Base-by-base conservation (phyloP, 2,329 filamentous ascomycete genomes). In the Ceratocystis diversiconidia region DNA sequence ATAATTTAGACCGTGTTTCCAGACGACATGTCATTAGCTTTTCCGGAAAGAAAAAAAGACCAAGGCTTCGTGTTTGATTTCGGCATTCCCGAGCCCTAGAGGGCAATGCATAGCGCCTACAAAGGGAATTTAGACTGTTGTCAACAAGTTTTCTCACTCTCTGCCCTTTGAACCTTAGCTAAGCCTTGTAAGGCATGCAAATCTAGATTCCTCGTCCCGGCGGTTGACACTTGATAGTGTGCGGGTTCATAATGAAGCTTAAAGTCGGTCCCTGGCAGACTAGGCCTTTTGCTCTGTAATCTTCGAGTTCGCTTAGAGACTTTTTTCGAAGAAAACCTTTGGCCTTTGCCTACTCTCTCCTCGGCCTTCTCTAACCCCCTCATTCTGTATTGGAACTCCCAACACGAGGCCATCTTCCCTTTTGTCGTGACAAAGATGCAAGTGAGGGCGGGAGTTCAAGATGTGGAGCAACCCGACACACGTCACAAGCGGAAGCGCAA, bases 161-260 rank as follows among this genome's bases (percentile, higher is more conserved):
- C 32, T 28, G 19, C 55, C 55, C 55, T 36, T 59, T 32, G 55
- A 30, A 28, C 15, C 8, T 19, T 59, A 10, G 55, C 17, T 36
- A n/a, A 41, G 55, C 55, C 28, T 59, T 59, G 55, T 36, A 36
- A 59, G 55, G 55, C 55, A 59, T 59, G 55, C n/a, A 17, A 8
- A 17, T 59, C 55, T 36, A 59, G 7, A 59, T 59, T 59, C 55
- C 55, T 59, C 55, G 55, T 59, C 17, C 55, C 22, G 55, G 17
- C 12, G 17, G 30, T 59, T 59, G 55, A 59, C 55, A 59, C 17
- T 59, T 8, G 6, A 59, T 59, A 59, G 55, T 59, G 28, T 32
- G 30, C 55, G 55, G 55, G 55, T 19, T 19, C 55, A 7, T n/a
- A 59, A 36, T 32, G 12, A 59, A 59, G 55, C 55, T 59, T 59